Evolutionary conservation across 768 basidiomycete genomes (phyloP).

Genomic region (Russula compacta): DNA sequence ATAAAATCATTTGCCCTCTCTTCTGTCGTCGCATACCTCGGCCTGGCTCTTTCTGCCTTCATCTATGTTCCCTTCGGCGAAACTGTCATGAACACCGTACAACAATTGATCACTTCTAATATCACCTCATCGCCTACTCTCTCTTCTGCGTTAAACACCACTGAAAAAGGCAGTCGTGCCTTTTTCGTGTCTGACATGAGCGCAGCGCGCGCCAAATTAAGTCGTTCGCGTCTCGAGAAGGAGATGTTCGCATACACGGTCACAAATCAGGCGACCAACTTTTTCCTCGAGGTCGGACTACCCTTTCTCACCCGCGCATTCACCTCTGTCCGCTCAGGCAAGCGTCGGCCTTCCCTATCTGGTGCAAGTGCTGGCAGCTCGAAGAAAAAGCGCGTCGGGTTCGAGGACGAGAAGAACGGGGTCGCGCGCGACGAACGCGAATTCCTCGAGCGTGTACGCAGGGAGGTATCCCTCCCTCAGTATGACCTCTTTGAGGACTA

Average conservation of each 20-base stretch:
- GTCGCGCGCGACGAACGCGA: constrained; percentile 52
- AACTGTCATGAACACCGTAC: constrained; percentile 57
- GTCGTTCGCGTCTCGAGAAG: constrained; percentile 63
- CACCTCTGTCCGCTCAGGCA: constrained; percentile 36
- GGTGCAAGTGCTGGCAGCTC: constrained; percentile 17
- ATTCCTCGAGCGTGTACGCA: constrained; percentile 71
- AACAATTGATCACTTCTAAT: constrained; percentile 22
- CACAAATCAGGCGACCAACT: constrained; percentile 77
- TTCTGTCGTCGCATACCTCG: constrained; percentile 84
- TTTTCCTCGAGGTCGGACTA: constrained; percentile 69
- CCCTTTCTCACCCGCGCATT: constrained; percentile 67
- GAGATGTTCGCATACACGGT: constrained; percentile 94
- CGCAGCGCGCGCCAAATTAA: constrained; percentile 46
- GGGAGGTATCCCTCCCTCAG: constrained; percentile 69
- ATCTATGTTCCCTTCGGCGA: constrained; percentile 93
- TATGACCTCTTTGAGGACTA: constrained; percentile 84
- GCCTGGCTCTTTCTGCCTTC: constrained; percentile 88
- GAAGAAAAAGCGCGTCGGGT: constrained; percentile 61
- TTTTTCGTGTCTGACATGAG: constrained; percentile 7
- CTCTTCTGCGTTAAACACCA: constrained; percentile 18
- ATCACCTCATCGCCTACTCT: constrained; percentile 14
- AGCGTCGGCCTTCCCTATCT: constrained; percentile 18
- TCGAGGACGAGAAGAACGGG: constrained; percentile 55
- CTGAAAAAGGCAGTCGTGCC: constrained; percentile 14
- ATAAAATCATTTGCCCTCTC: constrained; percentile 87